Percentiles rank a stretch among this genome's conserved stretches.
Conservation (phyloP, 2,329 filamentous ascomycete species). For the Xylariales sp. region DNA sequence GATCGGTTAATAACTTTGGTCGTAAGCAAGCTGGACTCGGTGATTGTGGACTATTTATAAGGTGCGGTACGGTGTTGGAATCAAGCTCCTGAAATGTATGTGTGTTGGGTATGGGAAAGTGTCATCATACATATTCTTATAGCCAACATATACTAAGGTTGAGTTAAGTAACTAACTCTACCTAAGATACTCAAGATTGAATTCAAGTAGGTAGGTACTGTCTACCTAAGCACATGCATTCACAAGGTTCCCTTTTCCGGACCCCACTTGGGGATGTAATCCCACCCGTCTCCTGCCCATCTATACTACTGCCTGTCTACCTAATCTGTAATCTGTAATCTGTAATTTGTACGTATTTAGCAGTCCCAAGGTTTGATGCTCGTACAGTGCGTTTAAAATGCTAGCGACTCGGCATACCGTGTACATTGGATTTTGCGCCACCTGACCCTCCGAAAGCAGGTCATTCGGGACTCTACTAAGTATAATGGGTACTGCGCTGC, state of each 20-base stretch:
- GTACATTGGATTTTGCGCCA: slow-evolving; percentile 7
- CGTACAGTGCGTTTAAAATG: background rate
- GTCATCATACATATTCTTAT: slow-evolving; percentile 31
- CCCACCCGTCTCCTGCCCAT: too few relatives aligned
- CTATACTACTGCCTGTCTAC: too few relatives aligned
- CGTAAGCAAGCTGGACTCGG: background rate
- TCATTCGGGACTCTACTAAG: background rate
- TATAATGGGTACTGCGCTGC: background rate
- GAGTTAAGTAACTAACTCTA: too few relatives aligned
- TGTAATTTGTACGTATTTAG: background rate
- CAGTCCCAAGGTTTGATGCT: background rate
- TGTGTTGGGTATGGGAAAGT: slow-evolving; percentile 11
- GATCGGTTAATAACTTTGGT: slow-evolving; percentile 6
- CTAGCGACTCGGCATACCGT: background rate
- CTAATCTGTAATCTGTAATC: too few relatives aligned
- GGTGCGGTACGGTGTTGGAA: background rate
- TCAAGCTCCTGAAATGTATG: slow-evolving; percentile 14
- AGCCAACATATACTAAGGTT: slow-evolving; percentile 11
- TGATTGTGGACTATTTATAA: background rate
- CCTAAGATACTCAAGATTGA: background rate
- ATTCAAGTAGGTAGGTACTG: background rate
- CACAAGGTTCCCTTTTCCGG: slow-evolving; percentile 8
- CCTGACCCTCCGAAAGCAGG: background rate
- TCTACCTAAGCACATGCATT: background rate
- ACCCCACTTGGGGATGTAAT: background rate